Evolutionary conservation across 495 filamentous ascomycete genomes (phyloP).

Genomic region (Trichoderma virens): DNA sequence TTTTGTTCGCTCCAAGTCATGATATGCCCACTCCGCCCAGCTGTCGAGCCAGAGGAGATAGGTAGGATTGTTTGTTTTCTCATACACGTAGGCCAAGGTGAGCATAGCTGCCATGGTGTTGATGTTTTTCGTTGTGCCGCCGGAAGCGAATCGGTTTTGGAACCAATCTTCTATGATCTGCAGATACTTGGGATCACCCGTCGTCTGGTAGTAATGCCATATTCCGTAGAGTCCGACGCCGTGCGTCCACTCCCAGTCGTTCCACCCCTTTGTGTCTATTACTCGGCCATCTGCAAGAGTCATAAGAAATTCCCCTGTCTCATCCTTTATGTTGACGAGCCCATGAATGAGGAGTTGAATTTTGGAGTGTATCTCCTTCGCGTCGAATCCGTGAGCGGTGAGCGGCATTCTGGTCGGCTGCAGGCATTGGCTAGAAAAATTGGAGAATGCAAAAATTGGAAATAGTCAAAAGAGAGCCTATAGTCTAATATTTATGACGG

Average conservation of each 20-base stretch:
- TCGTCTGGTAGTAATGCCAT: slow-evolving; percentile 66
- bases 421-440: no score
- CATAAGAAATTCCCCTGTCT: slow-evolving; percentile 59
- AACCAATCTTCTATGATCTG: slow-evolving; percentile 64
- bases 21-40: slow-evolving; percentile 72
- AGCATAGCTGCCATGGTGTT: slow-evolving; percentile 72
- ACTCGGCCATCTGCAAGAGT: slow-evolving; percentile 58
- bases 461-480: neutral
- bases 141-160: slow-evolving; percentile 51
- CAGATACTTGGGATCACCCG: slow-evolving; percentile 42
- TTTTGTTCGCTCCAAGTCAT: slow-evolving; percentile 58
- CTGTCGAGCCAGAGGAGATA: slow-evolving; percentile 64
- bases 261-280: slow-evolving; percentile 74
- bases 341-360: slow-evolving; percentile 57
- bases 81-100: slow-evolving; percentile 63
- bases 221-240: slow-evolving; percentile 71
- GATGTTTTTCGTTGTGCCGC: slow-evolving; percentile 71
- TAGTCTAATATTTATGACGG: neutral
- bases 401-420: slow-evolving; percentile 26
- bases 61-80: slow-evolving; percentile 51
- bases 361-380: slow-evolving; percentile 42
- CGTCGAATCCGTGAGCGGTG: slow-evolving; percentile 30
- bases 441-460: neutral
- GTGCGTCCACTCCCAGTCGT: slow-evolving; percentile 77
- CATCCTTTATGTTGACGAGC: slow-evolving; percentile 63